phyloP scores from a whole-genome alignment of 1,284 basidiomycete genomes.

The Ustanciosporium gigantosporum region DNA sequence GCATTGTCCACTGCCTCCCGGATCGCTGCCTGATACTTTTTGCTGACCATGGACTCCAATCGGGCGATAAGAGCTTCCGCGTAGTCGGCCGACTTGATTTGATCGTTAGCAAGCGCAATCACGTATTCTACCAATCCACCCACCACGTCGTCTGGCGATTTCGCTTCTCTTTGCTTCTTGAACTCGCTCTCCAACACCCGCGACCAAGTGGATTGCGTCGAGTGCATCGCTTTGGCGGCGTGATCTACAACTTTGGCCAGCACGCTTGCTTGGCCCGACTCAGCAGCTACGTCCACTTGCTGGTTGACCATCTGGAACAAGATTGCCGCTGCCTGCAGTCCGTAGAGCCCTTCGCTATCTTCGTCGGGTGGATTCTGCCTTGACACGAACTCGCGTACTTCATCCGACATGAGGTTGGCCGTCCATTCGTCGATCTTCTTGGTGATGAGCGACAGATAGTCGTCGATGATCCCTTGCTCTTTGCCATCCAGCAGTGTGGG shows the following conservation, averaged over 20 bases:
- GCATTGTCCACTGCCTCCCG: constrained; percentile 87
- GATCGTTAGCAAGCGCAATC: constrained; percentile 97
- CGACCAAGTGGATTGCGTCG: constrained; percentile 87
- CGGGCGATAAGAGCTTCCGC: constrained; percentile 82
- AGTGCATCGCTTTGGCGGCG: constrained; percentile 83
- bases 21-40: constrained; percentile 85
- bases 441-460: constrained; percentile 90
- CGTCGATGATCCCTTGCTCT: constrained; percentile 89
- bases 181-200: constrained; percentile 81
- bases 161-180: constrained; percentile 76
- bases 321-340: constrained; percentile 88
- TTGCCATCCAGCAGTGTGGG: constrained; percentile 84
- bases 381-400: constrained; percentile 80
- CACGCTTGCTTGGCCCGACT: constrained; percentile 92
- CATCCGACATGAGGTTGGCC: constrained; percentile 87
- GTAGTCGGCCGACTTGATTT: constrained; percentile 93
- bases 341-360: constrained; percentile 85
- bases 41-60: constrained; percentile 86
- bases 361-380: constrained; percentile 84
- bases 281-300: constrained; percentile 90
- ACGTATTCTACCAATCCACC: constrained; percentile 92
- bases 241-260: constrained; percentile 88
- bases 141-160: constrained; percentile 81
- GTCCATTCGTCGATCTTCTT: constrained; percentile 98
- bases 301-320: constrained; percentile 97